These are phyloP conservation scores for Oxyria digyna DNA, from an alignment of 148 eudicot genomes.

Conservation along the genomic window DNA sequence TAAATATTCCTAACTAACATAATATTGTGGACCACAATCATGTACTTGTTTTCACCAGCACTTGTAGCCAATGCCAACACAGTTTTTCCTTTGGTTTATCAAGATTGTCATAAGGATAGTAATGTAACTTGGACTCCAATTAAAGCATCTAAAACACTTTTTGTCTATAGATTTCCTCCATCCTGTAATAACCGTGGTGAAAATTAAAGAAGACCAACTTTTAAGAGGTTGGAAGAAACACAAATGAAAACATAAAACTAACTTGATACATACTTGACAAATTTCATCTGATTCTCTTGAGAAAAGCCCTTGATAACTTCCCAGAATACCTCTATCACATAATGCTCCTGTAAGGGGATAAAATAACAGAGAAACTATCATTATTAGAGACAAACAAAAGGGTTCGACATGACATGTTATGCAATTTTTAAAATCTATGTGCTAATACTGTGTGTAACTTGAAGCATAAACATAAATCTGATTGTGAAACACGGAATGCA, in stretches of 20 bases:
- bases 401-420: neutral
- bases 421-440: neutral
- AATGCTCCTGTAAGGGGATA: conserved; percentile 66
- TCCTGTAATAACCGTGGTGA: neutral
- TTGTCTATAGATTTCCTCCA: neutral
- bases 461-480: neutral
- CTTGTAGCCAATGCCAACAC: neutral
- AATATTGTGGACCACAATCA: neutral
- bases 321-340: conserved; percentile 91
- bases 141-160: neutral
- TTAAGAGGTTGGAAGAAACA: neutral
- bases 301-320: conserved; percentile 70
- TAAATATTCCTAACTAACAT: neutral
- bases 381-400: neutral
- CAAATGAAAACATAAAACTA: neutral
- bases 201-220: neutral
- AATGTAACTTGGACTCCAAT: neutral
- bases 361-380: neutral
- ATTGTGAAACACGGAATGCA: neutral
- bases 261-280: conserved; percentile 66
- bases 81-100: neutral
- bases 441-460: too few species aligned
- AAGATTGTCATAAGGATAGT: neutral
- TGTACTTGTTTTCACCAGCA: neutral
- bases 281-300: conserved; percentile 66